Base-by-base conservation (phyloP, 2,329 filamentous ascomycete species). In the Bipolaris bicolor region DNA sequence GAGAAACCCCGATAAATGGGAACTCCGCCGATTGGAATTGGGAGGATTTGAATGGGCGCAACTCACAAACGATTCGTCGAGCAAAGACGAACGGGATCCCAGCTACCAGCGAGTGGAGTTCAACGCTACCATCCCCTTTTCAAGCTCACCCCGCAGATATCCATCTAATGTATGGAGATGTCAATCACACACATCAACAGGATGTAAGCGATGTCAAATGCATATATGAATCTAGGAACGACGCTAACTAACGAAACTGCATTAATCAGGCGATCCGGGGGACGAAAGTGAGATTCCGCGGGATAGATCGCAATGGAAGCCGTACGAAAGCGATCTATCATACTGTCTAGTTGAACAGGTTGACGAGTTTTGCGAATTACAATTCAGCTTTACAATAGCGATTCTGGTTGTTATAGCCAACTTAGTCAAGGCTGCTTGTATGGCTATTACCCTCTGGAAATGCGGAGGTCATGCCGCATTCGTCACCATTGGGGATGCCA, bases 381-480 rank as follows among this genome's bases (percentile, higher is more conserved):
- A 73, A 29, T 68, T 72, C 53, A 70, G 61, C 50, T 46, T 70
- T n/a, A 40, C 62, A 2, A 63, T 76, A 11, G 61, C 69, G 6
- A 37, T 61, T 4, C 13, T 40, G 6, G 58, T 65, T 11, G 57
- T 62, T 2, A 1, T 59, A 5, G 20, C 50, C 24, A 66, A 63
- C 10, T 3, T 63, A 1, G 29, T 59, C 34, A 66, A 66, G 18
- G 49, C 46, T 0, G 18, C 37, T 6, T 55, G 48, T 24, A 58
- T 61, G 7, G 62, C 61, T 18, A 24, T 57, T 44, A 64, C 61
- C 5, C 55, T 66, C 4, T 68, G 52, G 26, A 33, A 9, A 26
- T 58, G 48, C 26, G 22, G 31, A 24, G 16, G 22, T 7, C 44
- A 61, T 34, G 56, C 61, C 4, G 54, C 52, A n/a, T 18, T 73